These are phyloP conservation scores for Corylus avellana DNA, from an alignment of 306 rosid species.

Conservation along the genomic window DNA sequence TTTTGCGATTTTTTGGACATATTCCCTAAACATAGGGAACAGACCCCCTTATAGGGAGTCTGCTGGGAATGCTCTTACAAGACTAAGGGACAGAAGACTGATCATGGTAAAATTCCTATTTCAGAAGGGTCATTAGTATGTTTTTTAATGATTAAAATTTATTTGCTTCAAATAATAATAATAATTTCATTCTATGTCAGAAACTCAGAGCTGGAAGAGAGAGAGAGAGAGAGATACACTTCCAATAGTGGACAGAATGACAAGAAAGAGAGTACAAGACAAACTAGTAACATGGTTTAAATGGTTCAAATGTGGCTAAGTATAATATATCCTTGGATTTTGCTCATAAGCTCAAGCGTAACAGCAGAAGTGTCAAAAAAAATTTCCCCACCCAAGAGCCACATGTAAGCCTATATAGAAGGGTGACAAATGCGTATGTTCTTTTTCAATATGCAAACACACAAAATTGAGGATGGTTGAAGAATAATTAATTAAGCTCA, in stretches of 20 bases:
- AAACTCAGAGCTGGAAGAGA: neutral
- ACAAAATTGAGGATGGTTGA: neutral
- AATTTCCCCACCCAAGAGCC: neutral
- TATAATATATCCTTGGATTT: neutral
- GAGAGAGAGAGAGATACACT: neutral
- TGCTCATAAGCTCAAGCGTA: neutral
- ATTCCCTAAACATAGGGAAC: no score
- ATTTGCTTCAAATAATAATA: neutral
- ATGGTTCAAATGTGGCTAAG: neutral
- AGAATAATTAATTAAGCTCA: neutral
- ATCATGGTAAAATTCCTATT: neutral
- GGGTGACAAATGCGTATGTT: neutral
- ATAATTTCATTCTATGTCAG: neutral
- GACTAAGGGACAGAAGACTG: neutral
- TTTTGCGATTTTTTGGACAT: no score
- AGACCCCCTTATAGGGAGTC: no score
- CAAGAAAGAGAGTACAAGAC: neutral
- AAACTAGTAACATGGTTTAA: neutral
- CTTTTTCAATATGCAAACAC: neutral
- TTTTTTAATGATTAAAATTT: neutral
- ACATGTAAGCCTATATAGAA: neutral
- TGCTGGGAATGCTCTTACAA: no score
- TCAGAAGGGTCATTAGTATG: neutral
- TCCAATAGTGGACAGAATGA: no score
- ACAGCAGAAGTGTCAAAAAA: neutral